Evolutionary conservation across 768 basidiomycete species (phyloP), one percentile per base, ranked within the genome.

Genomic region (Cystofilobasidium ferigula): DNA sequence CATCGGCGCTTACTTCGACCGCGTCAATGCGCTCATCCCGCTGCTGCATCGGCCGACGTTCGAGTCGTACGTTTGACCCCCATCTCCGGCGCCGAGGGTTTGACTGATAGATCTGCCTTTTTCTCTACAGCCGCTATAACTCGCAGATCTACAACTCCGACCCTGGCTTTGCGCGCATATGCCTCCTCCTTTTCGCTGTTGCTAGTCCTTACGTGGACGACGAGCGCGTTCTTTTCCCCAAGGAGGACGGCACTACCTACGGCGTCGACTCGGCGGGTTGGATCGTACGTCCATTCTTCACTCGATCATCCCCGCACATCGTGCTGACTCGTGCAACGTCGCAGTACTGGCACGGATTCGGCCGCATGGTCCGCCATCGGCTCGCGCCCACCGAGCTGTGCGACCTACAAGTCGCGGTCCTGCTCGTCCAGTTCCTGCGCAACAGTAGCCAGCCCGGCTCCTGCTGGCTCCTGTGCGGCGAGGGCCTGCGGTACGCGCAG

Each of bases 351-450:
- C 62, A 62, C 36, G 67, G 61, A 10, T 68, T 68, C 30, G 67
- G 61, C 13, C n/a, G 61, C 30, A 62, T 68, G 61, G 57, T 62
- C 13, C 45, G 67, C 9, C 67, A 68, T 47, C 67, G 67, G 18
- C 30, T 68, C 12, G 67, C 67, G 5, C 67, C 67, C 6, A 68
- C 67, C 38, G 67, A 68, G 38, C 62, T 68, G 20, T 68, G 67
- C 26, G 67, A 68, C 30, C 67, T 68, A 13, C 67, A 68, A 35
- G 62, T 63, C 2, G 56, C 61, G 24, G 61, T 63, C 22, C 61
- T 68, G 3, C 67, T 68, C 56, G 67, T 68, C 6, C 62, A 62
- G 56, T 68, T 68, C 36, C 57, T 68, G 4, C 56, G 60, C 28
- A 36, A 58, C 30, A 62, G 56, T 8, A 38, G 32, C 35, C 67